Evolutionary conservation across 1,284 basidiomycete genomes (phyloP), one percentile per base, ranked within the genome.

Genomic region (Irpex rosettiformis): DNA sequence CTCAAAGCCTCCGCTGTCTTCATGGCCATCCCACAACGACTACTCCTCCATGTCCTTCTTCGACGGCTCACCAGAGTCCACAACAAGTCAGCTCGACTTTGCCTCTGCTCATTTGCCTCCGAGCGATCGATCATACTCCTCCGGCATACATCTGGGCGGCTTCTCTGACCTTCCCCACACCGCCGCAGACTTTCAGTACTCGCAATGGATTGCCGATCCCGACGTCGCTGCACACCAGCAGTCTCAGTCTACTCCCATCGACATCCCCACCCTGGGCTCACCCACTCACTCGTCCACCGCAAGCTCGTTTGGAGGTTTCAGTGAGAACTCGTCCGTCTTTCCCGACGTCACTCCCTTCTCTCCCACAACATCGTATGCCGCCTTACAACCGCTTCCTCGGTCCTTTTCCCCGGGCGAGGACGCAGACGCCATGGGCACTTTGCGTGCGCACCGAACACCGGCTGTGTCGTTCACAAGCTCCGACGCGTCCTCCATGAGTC

Each of bases 171-270:
- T 64, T 47, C 27, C 57, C 33, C 52, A 55, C 22, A 18, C 61
- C 47, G 49, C 55, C 62, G 33, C 33, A 37, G 76, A 73, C 64
- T 71, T 72, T 60, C 64, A 74, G 40, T 79, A 77, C 67, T 73
- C 78, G 2, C 75, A 77, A 63, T 88, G 87, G 85, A 76, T 86
- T 56, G 78, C 80, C 65, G 88, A 89, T 58, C 65, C 68, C 40
- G 79, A 81, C 53, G 24, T 28, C 22, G 74, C 79, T n/a, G 75
- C 80, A 3, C 78, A 81, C 2, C 80, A 64, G 29, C 58, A 63
- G 25, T 54, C 62, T 53, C 56, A 65, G 48, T 69, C 71, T 42
- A 64, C 83, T 0, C 85, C 88, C 37, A 86, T 88, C 68, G 79
- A 85, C 62, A 85, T 86, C 61, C 83, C 85, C 37, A 73, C 78